These are phyloP conservation scores for Plasmopara viticola DNA, from an alignment of 352 stramenopile species.

Conservation along the genomic window DNA sequence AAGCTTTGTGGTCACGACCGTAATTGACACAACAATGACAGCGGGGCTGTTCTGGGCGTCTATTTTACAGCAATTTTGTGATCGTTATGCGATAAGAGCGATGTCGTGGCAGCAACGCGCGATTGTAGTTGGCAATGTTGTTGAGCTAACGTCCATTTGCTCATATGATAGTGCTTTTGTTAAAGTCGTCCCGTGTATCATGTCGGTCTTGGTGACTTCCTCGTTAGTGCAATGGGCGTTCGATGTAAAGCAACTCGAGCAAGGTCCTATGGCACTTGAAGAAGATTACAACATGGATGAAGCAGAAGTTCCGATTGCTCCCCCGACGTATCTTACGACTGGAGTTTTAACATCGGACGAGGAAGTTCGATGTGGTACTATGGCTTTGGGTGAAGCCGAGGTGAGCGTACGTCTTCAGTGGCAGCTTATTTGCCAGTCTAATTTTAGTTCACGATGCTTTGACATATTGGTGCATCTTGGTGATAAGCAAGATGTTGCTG, in stretches of 20 bases:
- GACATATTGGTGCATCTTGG: conserved; percentile 19
- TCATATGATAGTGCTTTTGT: conserved; percentile 26
- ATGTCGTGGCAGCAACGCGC: conserved; percentile 31
- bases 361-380: conserved; percentile 7
- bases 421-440: conserved; percentile 35
- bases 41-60: conserved; percentile 11
- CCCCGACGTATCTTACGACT: conserved; percentile 9
- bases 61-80: conserved; percentile 5
- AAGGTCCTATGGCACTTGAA: conserved; percentile 7
- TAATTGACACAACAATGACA: conserved; percentile 1
- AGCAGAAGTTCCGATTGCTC: conserved; percentile 6
- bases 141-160: conserved; percentile 27
- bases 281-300: conserved; percentile 30
- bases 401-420: conserved; percentile 31
- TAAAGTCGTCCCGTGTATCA: conserved; percentile 8
- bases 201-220: conserved; percentile 22
- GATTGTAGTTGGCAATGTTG: conserved; percentile 27
- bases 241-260: conserved; percentile 20
- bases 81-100: background rate
- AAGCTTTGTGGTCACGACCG: conserved; percentile 12
- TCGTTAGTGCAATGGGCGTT: conserved; percentile 37
- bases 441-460: conserved; percentile 34
- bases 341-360: conserved; percentile 11
- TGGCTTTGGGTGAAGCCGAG: conserved; percentile 12
- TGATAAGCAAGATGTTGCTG: conserved; percentile 1